Evolutionary conservation across 352 stramenopile species (phyloP).

Genomic region (Ophiocytium majus): DNA sequence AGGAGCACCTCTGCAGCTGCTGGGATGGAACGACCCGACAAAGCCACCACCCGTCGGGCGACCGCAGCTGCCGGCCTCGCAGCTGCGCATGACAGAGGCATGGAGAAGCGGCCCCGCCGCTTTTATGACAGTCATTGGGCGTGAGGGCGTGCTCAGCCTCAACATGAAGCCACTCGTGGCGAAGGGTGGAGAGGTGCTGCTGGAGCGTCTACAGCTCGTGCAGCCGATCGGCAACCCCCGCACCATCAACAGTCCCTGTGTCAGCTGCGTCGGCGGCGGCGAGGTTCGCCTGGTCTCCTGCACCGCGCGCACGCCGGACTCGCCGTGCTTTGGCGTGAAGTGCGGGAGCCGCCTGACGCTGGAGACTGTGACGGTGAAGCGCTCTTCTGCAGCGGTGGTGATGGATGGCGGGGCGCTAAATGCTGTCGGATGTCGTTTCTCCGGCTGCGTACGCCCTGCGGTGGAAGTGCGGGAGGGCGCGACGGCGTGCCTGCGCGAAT

Average conservation of each 20-base stretch:
- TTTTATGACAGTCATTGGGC: neutral
- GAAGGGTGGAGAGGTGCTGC: neutral
- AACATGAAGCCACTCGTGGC: neutral
- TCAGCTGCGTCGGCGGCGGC: neutral
- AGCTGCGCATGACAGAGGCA: neutral
- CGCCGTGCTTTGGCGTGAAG: neutral
- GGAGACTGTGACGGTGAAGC: neutral
- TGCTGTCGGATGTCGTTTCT: neutral
- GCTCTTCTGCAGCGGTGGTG: neutral
- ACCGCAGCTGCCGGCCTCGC: neutral
- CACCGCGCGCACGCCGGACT: neutral
- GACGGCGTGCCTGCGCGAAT: neutral
- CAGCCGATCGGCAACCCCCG: neutral
- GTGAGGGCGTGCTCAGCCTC: neutral
- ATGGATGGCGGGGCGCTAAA: neutral
- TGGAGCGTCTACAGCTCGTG: neutral
- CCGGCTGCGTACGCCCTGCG: neutral
- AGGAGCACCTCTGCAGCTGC: neutral
- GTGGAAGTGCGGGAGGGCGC: neutral
- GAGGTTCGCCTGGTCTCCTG: neutral
- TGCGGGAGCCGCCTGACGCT: neutral
- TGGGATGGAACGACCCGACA: neutral
- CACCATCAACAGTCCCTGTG: neutral
- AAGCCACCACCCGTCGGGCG: neutral
- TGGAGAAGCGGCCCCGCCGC: neutral